Evolutionary conservation across 495 filamentous ascomycete genomes (phyloP).

Genomic region (Talaromyces proteolyticus): DNA sequence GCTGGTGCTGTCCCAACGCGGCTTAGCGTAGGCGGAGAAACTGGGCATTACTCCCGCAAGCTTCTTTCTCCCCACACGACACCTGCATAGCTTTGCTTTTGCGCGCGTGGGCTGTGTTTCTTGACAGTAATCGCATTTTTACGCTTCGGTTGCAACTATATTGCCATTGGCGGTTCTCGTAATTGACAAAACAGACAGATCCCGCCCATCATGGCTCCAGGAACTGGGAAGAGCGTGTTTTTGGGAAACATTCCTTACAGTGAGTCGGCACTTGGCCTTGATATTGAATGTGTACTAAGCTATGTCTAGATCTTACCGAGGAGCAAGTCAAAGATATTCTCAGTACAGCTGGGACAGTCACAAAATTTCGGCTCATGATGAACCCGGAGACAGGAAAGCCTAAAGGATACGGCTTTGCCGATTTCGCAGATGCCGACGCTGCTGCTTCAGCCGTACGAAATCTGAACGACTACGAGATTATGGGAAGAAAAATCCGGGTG

Average conservation of each 20-base stretch:
- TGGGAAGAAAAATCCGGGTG: conserved; percentile 89
- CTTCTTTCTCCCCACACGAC: background rate
- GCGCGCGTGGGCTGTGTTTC: background rate
- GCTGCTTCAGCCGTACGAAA: conserved; percentile 94
- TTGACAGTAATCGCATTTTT: background rate
- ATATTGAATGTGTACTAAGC: conserved; percentile 8
- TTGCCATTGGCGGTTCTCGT: too few species aligned
- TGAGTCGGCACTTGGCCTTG: conserved; percentile 14
- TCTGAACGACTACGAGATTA: conserved; percentile 91
- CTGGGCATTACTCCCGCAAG: conserved; percentile 1
- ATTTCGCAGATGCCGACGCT: conserved; percentile 84
- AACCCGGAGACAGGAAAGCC: conserved; percentile 92
- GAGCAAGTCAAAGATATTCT: conserved; percentile 92
- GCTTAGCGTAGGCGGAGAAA: conserved; percentile 1
- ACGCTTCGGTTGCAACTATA: too few species aligned
- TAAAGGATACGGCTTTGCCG: conserved; percentile 94
- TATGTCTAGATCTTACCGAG: conserved; percentile 70
- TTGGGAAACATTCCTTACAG: conserved; percentile 78
- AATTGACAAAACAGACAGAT: background rate
- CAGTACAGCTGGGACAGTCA: conserved; percentile 75
- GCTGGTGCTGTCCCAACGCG: background rate
- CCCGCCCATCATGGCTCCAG: conserved; percentile 43
- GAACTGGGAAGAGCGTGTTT: conserved; percentile 63
- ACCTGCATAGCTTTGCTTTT: background rate
- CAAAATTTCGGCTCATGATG: conserved; percentile 92